These are phyloP conservation scores for Aspergillus hancockii DNA, from an alignment of 495 filamentous ascomycete genomes.

Conservation along the genomic window DNA sequence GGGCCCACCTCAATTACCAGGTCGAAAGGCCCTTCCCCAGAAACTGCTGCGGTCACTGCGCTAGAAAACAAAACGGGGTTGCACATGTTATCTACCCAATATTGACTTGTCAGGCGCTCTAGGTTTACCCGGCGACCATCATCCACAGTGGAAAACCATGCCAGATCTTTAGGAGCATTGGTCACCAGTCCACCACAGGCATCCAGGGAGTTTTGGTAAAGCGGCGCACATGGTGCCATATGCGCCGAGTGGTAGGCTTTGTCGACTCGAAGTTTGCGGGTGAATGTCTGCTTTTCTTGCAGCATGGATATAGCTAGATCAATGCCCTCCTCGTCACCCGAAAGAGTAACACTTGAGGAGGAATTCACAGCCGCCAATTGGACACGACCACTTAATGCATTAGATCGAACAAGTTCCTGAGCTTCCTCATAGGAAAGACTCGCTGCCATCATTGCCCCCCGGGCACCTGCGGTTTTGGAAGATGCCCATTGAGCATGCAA, in stretches of 20 bases:
- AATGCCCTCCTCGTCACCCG: slow-evolving; percentile 36
- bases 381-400: neutral
- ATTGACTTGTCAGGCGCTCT: neutral
- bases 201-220: neutral
- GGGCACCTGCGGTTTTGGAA: neutral
- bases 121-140: too few relatives aligned
- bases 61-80: slow-evolving; percentile 36
- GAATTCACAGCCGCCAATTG: slow-evolving; percentile 18
- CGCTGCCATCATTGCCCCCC: slow-evolving; percentile 37
- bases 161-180: too few relatives aligned
- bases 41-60: slow-evolving; percentile 27
- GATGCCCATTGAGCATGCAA: neutral
- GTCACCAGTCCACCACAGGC: neutral
- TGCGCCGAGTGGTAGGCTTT: slow-evolving; percentile 45
- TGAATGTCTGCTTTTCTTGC: slow-evolving; percentile 18
- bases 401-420: slow-evolving; percentile 13
- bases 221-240: neutral
- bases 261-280: slow-evolving; percentile 35
- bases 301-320: slow-evolving; percentile 24
- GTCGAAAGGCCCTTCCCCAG: neutral
- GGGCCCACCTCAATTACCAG: slow-evolving; percentile 22
- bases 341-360: slow-evolving; percentile 25
- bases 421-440: slow-evolving; percentile 24
- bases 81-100: slow-evolving; percentile 16
- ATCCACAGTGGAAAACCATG: too few relatives aligned